Conservation (phyloP, 129 eudicot species). For the Logfia minima region DNA sequence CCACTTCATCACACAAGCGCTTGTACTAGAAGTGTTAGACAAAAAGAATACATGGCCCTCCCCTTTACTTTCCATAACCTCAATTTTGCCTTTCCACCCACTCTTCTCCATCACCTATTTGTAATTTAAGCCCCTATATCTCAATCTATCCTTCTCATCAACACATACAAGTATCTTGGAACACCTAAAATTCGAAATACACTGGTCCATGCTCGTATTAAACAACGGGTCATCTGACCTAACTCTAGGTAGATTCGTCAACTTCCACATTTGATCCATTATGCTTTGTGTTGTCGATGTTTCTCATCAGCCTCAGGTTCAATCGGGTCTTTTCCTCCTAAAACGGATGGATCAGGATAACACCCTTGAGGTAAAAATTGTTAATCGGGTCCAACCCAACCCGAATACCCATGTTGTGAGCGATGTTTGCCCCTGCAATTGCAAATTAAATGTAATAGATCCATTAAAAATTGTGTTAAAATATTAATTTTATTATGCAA, state of each 20-base stretch:
- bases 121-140: conserved; percentile 17
- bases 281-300: neutral
- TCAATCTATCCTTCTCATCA: conserved; percentile 18
- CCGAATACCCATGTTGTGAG: conserved; percentile 42
- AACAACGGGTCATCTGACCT: conserved; percentile 22
- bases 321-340: conserved; percentile 37
- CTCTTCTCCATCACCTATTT: conserved; percentile 20
- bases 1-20: neutral
- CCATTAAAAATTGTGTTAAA: no score
- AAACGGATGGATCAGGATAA: conserved; percentile 43
- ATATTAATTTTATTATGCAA: no score
- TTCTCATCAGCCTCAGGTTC: conserved; percentile 14
- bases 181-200: neutral
- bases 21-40: neutral
- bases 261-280: neutral
- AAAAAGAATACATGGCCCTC: conserved; percentile 30
- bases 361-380: conserved; percentile 25
- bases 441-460: no score
- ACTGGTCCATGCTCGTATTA: neutral
- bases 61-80: conserved; percentile 23
- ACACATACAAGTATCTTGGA: conserved; percentile 11
- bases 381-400: conserved; percentile 19
- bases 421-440: conserved; percentile 43
- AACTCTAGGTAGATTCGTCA: neutral
- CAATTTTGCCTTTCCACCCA: conserved; percentile 26